phyloP scores from a whole-genome alignment of 352 stramenopile species.

The Pythium insidiosum region DNA sequence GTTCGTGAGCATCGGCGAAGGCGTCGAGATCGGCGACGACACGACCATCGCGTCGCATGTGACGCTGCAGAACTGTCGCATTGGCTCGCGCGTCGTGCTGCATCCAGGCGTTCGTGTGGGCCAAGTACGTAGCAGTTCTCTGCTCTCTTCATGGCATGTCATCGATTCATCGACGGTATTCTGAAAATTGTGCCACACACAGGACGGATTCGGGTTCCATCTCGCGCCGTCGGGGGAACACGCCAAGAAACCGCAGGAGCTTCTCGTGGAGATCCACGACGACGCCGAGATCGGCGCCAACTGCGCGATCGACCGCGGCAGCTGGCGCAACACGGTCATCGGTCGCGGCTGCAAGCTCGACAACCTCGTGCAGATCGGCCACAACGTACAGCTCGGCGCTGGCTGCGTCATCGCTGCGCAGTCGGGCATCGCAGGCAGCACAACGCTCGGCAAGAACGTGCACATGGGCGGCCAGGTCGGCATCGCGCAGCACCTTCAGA shows the following conservation, averaged over 20 bases:
- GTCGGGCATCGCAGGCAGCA: constrained; percentile 78
- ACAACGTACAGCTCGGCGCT: constrained; percentile 74
- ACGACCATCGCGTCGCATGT: constrained; percentile 34
- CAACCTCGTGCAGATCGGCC: constrained; percentile 83
- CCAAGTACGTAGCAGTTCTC: constrained; percentile 30
- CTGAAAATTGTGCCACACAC: no score
- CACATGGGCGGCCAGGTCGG: constrained; percentile 78
- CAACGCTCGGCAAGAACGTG: constrained; percentile 64
- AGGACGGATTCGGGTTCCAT: constrained; percentile 81
- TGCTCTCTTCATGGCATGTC: no score
- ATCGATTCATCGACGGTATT: no score
- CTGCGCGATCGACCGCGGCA: constrained; percentile 73
- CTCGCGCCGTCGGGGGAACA: constrained; percentile 48
- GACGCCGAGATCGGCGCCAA: constrained; percentile 84
- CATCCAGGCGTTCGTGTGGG: constrained; percentile 64
- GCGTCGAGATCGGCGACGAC: constrained; percentile 51
- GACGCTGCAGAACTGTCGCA: constrained; percentile 59
- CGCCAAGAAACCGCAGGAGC: constrained; percentile 74
- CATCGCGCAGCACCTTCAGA: constrained; percentile 70
- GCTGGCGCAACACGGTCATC: constrained; percentile 78
- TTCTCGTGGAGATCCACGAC: constrained; percentile 69
- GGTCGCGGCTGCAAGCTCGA: constrained; percentile 72
- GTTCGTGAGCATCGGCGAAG: constrained; percentile 45
- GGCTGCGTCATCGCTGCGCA: constrained; percentile 74
- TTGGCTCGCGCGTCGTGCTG: constrained; percentile 60